These are phyloP conservation scores for Yamadazyma pseudoaaseri DNA, from an alignment of 1,139 yeast genomes.

Conservation along the genomic window DNA sequence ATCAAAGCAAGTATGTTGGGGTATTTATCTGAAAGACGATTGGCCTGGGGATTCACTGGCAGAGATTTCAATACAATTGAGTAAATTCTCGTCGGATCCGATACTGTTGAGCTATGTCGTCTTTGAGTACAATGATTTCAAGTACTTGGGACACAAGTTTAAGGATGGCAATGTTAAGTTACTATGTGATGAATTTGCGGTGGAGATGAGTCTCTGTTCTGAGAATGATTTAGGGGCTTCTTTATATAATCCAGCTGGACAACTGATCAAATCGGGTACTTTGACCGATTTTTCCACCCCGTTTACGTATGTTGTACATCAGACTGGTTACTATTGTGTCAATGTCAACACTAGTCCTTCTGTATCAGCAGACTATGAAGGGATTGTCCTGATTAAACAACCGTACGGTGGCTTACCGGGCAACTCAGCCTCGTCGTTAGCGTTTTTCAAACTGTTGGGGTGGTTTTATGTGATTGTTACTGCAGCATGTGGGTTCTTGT, in stretches of 20 bases:
- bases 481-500: too few species aligned
- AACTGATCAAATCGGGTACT: background rate
- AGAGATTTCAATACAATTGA: background rate
- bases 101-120: conserved; percentile 57
- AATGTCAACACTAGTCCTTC: too few species aligned
- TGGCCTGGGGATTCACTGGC: background rate
- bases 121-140: conserved; percentile 81
- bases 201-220: conserved; percentile 52
- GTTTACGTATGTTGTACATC: conserved; percentile 59
- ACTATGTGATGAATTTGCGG: conserved; percentile 74
- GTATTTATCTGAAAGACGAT: background rate
- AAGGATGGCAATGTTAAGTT: conserved; percentile 43
- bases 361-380: too few species aligned
- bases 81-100: background rate
- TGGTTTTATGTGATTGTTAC: too few species aligned
- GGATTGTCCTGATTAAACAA: too few species aligned
- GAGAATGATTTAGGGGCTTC: conserved; percentile 54
- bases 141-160: conserved; percentile 55
- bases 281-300: conserved; percentile 29
- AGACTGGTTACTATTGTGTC: conserved; percentile 91
- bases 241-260: background rate
- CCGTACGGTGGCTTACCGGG: too few species aligned
- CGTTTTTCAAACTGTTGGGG: too few species aligned
- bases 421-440: too few species aligned
- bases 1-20: background rate